Evolutionary conservation across 352 stramenopile species (phyloP), one percentile per base, ranked within the genome.

Genomic region (Phytophthora agathidicida): DNA sequence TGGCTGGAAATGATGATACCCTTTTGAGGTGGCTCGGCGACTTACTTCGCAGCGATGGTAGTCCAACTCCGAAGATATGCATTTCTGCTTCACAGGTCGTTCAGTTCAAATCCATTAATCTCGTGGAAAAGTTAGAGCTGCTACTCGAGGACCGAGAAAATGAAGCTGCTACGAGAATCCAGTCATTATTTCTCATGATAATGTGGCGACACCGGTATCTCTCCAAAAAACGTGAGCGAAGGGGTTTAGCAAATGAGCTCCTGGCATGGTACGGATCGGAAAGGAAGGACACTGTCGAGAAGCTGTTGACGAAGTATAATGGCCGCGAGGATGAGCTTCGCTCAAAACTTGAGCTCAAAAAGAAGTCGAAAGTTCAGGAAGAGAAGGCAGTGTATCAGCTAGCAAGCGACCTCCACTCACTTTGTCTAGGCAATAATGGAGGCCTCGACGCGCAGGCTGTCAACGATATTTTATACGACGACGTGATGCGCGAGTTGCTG

Each of bases 391-490:
- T 66, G 10, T 17, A 73, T 3, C 55, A 73, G 31, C 52, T 89
- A 51, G 58, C 54, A 44, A 76, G 39, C n/a, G 65, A 80, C 50
- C 51, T 93, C 10, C 75, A 71, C 39, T 46, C 39, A 5, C 53
- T 80, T 16, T 84, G 72, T 55, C 41, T 84, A n/a, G 49, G 65
- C 23, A 54, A 27, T 5, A 36, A 55, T 22, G 69, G 69, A 1
- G 75, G 69, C 0, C 47, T 84, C 38, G 67, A 75, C 22, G 47
- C 62, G 3, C 54, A 75, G 26, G 65, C 71, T 6, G 70, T 89
- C 27, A 79, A 87, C 13, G 64, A 77, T 16, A 71, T 91, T 32
- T 60, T 91, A 17, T 52, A 70, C 8, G 67, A 91, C 23, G 47
- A 58, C 14, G 56, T 53, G 6, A 80, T 91, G 44, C 77, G 79